These are phyloP conservation scores for Silene uniflora DNA, from an alignment of 148 eudicot species.

Conservation along the genomic window DNA sequence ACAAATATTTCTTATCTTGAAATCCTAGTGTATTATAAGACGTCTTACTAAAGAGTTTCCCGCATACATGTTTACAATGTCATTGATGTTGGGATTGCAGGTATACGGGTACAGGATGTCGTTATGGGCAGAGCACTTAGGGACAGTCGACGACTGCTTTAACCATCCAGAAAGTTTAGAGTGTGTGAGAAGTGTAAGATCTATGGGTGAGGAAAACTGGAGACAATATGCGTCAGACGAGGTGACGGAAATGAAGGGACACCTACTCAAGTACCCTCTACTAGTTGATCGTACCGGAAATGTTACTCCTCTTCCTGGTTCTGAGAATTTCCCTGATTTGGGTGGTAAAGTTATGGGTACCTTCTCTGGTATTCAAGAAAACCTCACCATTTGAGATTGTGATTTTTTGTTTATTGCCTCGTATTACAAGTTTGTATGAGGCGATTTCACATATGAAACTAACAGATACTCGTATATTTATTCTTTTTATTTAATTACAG, in stretches of 20 bases:
- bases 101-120: constrained; percentile 85
- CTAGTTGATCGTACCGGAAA: constrained; percentile 59
- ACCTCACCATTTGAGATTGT: constrained; percentile 55
- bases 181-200: constrained; percentile 61
- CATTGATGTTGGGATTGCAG: constrained; percentile 30
- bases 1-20: too few relatives aligned
- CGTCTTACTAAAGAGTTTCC: neutral
- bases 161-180: constrained; percentile 63
- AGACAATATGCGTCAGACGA: constrained; percentile 57
- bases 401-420: too few relatives aligned
- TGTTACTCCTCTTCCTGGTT: constrained; percentile 74
- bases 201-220: constrained; percentile 66
- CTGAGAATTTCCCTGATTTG: constrained; percentile 66
- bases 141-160: constrained; percentile 47
- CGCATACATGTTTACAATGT: neutral
- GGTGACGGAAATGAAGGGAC: constrained; percentile 60
- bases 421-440: too few relatives aligned
- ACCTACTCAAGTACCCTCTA: constrained; percentile 86
- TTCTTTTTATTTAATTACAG: too few relatives aligned
- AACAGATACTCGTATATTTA: too few relatives aligned
- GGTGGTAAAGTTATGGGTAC: constrained; percentile 73
- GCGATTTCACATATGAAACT: too few relatives aligned
- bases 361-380: constrained; percentile 60
- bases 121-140: constrained; percentile 86
- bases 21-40: too few relatives aligned